Evolutionary conservation across 2,329 filamentous ascomycete genomes (phyloP).

Genomic region (Colletotrichum acutatum): DNA sequence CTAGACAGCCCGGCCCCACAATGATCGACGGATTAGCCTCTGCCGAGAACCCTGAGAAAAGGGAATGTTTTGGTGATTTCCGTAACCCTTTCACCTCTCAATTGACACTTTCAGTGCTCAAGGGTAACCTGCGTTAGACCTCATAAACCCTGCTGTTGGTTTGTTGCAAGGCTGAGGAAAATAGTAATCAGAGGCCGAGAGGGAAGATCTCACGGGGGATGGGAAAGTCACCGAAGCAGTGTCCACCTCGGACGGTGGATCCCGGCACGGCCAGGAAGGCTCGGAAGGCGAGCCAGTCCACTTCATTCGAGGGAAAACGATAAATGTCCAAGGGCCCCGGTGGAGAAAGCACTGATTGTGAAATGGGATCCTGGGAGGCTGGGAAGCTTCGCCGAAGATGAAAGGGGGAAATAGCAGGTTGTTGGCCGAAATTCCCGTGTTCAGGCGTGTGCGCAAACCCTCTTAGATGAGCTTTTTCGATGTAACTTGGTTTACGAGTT

Average conservation of each 20-base stretch:
- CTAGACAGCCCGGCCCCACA: conserved; percentile 1
- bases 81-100: not conserved
- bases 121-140: too few relatives aligned
- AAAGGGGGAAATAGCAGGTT: not conserved
- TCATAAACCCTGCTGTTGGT: not conserved
- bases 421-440: not conserved
- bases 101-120: not conserved
- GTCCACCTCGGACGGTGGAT: not conserved
- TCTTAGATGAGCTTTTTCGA: not conserved
- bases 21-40: conserved; percentile 17
- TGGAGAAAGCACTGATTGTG: not conserved
- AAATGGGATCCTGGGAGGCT: not conserved
- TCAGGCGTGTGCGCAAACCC: not conserved
- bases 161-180: not conserved
- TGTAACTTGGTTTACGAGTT: not conserved
- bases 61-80: too few relatives aligned
- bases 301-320: not conserved
- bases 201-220: not conserved
- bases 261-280: conserved; percentile 7
- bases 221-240: not conserved
- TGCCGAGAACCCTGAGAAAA: not conserved
- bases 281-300: conserved; percentile 19
- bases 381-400: not conserved
- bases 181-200: not conserved
- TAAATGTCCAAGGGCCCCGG: not conserved